Evolutionary conservation across 768 basidiomycete species (phyloP).

Genomic region (Paxillus ammoniavirescens): DNA sequence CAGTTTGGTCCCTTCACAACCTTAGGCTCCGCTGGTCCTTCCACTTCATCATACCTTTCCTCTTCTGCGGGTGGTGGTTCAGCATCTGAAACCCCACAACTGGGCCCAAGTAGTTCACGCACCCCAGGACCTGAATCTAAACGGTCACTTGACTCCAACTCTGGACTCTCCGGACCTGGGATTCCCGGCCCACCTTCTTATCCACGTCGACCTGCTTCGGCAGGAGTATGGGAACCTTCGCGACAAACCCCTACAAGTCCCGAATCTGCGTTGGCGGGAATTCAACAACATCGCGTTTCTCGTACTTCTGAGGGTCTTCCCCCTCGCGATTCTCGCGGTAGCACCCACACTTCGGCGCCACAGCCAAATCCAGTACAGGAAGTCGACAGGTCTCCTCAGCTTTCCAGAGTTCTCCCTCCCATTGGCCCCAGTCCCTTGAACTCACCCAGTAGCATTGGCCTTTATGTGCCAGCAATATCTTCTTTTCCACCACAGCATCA

Average conservation of each 20-base stretch:
- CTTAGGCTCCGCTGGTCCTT: constrained; percentile 34
- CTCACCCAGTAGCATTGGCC: constrained; percentile 12
- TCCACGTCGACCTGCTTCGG: constrained; percentile 15
- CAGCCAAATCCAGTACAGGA: constrained; percentile 10
- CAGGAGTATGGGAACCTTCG: constrained; percentile 18
- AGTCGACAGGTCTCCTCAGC: constrained; percentile 19
- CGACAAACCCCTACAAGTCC: constrained; percentile 12
- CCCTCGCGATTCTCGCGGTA: constrained; percentile 9
- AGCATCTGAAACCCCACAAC: constrained; percentile 11
- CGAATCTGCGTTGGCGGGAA: background rate
- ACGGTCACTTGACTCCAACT: constrained; percentile 34
- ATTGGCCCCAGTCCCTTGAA: constrained; percentile 18
- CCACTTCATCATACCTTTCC: constrained; percentile 17
- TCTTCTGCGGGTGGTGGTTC: constrained; percentile 5
- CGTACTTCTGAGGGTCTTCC: constrained; percentile 10
- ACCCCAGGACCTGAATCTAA: constrained; percentile 10
- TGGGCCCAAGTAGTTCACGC: constrained; percentile 13
- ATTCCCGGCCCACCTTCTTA: constrained; percentile 41
- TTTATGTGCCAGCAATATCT: constrained; percentile 20
- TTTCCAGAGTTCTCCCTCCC: constrained; percentile 31
- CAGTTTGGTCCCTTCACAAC: constrained; percentile 65
- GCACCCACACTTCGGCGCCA: constrained; percentile 9
- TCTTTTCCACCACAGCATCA: constrained; percentile 36
- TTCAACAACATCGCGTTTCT: constrained; percentile 4
- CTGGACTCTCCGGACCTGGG: constrained; percentile 53